Evolutionary conservation across 768 basidiomycete species (phyloP).

Genomic region (Leccinum variicolor): DNA sequence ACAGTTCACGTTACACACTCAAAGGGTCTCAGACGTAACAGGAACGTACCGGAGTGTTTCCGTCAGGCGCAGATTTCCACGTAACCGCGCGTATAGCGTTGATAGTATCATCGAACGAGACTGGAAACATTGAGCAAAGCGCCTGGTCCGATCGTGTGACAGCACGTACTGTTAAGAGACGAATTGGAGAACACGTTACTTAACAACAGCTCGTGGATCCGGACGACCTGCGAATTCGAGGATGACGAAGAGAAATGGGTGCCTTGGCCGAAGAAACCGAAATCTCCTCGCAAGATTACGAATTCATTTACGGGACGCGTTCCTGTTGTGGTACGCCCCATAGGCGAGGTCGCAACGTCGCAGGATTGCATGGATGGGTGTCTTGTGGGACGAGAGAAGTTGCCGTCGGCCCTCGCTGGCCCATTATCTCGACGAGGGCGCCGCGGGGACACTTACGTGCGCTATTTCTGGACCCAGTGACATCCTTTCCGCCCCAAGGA

Average conservation of each 20-base stretch:
- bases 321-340: conserved; percentile 3
- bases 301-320: not conserved
- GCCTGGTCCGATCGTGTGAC: too few species aligned
- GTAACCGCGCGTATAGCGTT: too few species aligned
- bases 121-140: too few species aligned
- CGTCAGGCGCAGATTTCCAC: too few species aligned
- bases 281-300: too few species aligned
- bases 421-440: conserved; percentile 21
- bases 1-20: too few species aligned
- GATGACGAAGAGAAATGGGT: conserved; percentile 22
- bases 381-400: not conserved
- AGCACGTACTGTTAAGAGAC: too few species aligned
- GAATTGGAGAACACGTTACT: too few species aligned
- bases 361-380: not conserved
- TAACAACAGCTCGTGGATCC: conserved; percentile 3
- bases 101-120: too few species aligned
- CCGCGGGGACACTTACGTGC: conserved; percentile 6
- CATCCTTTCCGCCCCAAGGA: conserved; percentile 10
- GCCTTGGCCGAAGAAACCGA: conserved; percentile 6
- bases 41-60: too few species aligned
- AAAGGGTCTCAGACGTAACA: too few species aligned
- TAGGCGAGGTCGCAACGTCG: not conserved
- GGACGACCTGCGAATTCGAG: conserved; percentile 6
- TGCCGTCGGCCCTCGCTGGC: not conserved
- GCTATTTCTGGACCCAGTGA: conserved; percentile 3